Percentiles rank a stretch among this genome's conserved stretches.
These are phyloP conservation scores for Zalaria obscura DNA, from an alignment of 2,329 filamentous ascomycete genomes.

Conservation along the genomic window DNA sequence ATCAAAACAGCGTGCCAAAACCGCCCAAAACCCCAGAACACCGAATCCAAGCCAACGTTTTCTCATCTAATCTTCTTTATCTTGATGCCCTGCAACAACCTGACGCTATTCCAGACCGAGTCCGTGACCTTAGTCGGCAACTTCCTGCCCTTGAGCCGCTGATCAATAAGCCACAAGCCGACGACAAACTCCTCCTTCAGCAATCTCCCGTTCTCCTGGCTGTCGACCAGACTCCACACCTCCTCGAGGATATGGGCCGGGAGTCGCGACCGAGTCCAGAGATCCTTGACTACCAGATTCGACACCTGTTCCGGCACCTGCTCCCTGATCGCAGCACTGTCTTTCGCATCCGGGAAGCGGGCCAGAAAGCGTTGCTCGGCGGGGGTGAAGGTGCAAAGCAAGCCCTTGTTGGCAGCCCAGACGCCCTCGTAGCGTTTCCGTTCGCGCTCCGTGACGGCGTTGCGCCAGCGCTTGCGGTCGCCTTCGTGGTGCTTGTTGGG, in stretches of 20 bases:
- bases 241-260: slow-evolving; percentile 55
- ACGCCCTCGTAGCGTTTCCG: slow-evolving; percentile 72
- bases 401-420: slow-evolving; percentile 67
- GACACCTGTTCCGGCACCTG: slow-evolving; percentile 39
- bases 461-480: slow-evolving; percentile 60
- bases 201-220: slow-evolving; percentile 46
- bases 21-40: no score
- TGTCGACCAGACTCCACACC: slow-evolving; percentile 59
- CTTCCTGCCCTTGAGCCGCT: slow-evolving; percentile 66
- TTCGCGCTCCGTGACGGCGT: slow-evolving; percentile 56
- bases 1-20: no score
- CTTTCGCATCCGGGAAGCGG: slow-evolving; percentile 1
- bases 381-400: slow-evolving; percentile 20
- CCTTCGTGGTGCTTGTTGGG: slow-evolving; percentile 63
- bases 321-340: neutral
- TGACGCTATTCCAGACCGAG: slow-evolving; percentile 62
- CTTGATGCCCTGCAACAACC: slow-evolving; percentile 25
- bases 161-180: slow-evolving; percentile 70
- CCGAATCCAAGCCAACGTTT: no score
- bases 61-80: slow-evolving; percentile 6
- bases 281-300: slow-evolving; percentile 56
- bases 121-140: slow-evolving; percentile 55
- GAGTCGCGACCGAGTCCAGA: slow-evolving; percentile 61
- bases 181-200: slow-evolving; percentile 64
- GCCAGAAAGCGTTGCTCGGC: slow-evolving; percentile 6